A percentile compares a stretch with the other conserved stretches of the same genome.
phyloP scores from a whole-genome alignment of 2,329 filamentous ascomycete genomes.

The Xylariaceae sp. region DNA sequence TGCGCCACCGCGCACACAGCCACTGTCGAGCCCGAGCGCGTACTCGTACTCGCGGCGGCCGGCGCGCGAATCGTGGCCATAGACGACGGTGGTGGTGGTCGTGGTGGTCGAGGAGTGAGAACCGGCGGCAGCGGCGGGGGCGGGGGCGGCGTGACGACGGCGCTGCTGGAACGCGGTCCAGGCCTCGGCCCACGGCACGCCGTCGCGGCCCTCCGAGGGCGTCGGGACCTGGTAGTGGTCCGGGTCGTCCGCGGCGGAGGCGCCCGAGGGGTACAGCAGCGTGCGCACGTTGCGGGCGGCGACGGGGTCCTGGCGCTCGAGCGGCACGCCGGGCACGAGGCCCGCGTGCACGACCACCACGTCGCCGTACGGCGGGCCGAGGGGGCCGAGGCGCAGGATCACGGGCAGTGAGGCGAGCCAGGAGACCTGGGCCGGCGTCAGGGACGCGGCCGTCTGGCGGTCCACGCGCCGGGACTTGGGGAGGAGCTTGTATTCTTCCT shows the following conservation, averaged over 20 bases:
- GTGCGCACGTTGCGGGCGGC: slow-evolving; percentile 91
- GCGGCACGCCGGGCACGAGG: slow-evolving; percentile 64
- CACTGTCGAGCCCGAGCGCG: slow-evolving; percentile 78
- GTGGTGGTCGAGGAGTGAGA: too few species aligned
- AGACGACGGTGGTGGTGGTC: slow-evolving; percentile 63
- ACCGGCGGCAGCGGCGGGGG: slow-evolving; percentile 26
- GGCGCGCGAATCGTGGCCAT: slow-evolving; percentile 74
- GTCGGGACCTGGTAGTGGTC: too few species aligned
- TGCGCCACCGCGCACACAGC: slow-evolving; percentile 67
- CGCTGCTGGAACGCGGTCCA: slow-evolving; percentile 53
- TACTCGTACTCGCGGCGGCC: slow-evolving; percentile 58
- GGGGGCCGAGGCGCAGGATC: slow-evolving; percentile 64
- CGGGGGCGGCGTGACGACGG: slow-evolving; percentile 16
- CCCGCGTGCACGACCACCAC: slow-evolving; percentile 80
- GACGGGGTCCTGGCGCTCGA: slow-evolving; percentile 66
- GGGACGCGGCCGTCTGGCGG: slow-evolving; percentile 48
- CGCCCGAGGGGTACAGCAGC: slow-evolving; percentile 48
- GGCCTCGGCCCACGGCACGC: slow-evolving; percentile 59
- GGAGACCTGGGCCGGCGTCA: slow-evolving; percentile 49
- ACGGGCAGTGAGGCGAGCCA: slow-evolving; percentile 69
- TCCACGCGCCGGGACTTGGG: slow-evolving; percentile 30
- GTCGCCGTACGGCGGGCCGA: slow-evolving; percentile 45
- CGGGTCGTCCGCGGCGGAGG: neutral
- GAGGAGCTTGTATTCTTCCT: slow-evolving; percentile 5
- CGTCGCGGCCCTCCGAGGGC: slow-evolving; percentile 32